Conservation (phyloP, 495 filamentous ascomycete genomes). For the Penicillium salamii region DNA sequence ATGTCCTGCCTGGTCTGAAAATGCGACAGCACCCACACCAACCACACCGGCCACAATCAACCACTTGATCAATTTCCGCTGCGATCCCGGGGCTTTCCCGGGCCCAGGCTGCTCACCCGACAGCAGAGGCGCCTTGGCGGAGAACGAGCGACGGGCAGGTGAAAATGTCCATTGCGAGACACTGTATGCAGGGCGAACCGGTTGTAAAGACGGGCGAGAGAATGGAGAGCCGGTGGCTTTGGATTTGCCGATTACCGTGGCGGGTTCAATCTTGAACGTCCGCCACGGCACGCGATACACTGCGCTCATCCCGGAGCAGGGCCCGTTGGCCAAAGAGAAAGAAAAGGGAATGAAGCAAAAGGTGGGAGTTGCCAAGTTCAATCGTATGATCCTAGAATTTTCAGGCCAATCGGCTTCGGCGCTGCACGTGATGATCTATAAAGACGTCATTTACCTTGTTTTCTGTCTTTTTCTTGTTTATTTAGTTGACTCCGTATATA, state of each 20-base stretch:
- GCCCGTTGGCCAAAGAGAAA: constrained; percentile 1
- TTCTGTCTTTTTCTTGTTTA: background rate
- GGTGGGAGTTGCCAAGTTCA: constrained; percentile 8
- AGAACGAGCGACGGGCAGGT: constrained; percentile 11
- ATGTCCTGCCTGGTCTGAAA: constrained; percentile 71
- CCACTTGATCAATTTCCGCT: constrained; percentile 39
- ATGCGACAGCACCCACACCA: constrained; percentile 57
- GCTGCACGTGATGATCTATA: constrained; percentile 15
- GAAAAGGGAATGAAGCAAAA: background rate
- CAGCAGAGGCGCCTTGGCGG: constrained; percentile 16
- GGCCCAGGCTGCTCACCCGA: constrained; percentile 7
- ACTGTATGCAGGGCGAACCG: background rate
- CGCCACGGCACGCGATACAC: constrained; percentile 38
- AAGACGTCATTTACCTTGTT: background rate
- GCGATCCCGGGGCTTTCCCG: constrained; percentile 17
- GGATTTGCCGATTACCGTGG: constrained; percentile 25
- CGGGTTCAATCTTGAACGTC: constrained; percentile 34
- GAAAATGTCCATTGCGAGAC: background rate
- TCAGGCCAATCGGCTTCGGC: constrained; percentile 25
- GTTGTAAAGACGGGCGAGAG: constrained; percentile 4
- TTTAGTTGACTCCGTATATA: too few relatives aligned
- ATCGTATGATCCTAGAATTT: constrained; percentile 25
- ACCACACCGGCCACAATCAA: constrained; percentile 52
- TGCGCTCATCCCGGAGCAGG: constrained; percentile 37
- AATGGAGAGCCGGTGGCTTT: constrained; percentile 18